Percentiles rank a stretch among this genome's conserved stretches.
phyloP scores from a whole-genome alignment of 169 alveolate genomes.

The Cryptosporidium viatorum region DNA sequence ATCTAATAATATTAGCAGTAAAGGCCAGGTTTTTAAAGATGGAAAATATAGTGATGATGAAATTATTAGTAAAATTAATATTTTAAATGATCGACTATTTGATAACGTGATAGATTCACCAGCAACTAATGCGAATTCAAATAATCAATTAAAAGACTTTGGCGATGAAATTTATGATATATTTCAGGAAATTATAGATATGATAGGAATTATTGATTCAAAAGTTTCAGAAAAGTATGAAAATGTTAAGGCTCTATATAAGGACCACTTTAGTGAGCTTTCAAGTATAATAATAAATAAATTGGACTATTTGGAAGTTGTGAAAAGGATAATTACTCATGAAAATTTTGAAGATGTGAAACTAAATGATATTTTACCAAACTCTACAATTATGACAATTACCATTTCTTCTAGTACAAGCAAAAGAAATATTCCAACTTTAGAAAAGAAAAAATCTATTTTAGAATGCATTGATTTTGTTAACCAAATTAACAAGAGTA shows the following conservation, averaged over 20 bases:
- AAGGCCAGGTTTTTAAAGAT: background rate
- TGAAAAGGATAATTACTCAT: constrained; percentile 83
- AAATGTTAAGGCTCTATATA: constrained; percentile 85
- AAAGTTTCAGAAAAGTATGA: constrained; percentile 16
- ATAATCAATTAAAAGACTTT: background rate
- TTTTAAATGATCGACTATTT: background rate
- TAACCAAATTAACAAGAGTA: background rate
- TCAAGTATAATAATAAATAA: constrained; percentile 88
- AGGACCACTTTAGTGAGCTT: constrained; percentile 87
- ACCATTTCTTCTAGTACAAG: constrained; percentile 89
- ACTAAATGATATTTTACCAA: constrained; percentile 85
- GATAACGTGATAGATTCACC: background rate
- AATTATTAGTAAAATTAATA: background rate
- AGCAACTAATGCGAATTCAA: background rate
- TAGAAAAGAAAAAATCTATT: constrained; percentile 76
- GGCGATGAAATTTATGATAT: background rate
- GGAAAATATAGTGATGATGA: background rate
- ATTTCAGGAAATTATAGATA: constrained; percentile 46
- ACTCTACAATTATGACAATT: constrained; percentile 89
- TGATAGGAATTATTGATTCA: constrained; percentile 11
- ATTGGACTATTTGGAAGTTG: constrained; percentile 89
- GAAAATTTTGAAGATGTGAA: constrained; percentile 84
- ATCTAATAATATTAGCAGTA: background rate
- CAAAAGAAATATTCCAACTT: constrained; percentile 78
- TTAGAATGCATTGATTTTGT: constrained; percentile 58